Evolutionary conservation across 169 alveolate species (phyloP), one percentile per base, ranked within the genome.

Genomic region (Eimeria tenella): DNA sequence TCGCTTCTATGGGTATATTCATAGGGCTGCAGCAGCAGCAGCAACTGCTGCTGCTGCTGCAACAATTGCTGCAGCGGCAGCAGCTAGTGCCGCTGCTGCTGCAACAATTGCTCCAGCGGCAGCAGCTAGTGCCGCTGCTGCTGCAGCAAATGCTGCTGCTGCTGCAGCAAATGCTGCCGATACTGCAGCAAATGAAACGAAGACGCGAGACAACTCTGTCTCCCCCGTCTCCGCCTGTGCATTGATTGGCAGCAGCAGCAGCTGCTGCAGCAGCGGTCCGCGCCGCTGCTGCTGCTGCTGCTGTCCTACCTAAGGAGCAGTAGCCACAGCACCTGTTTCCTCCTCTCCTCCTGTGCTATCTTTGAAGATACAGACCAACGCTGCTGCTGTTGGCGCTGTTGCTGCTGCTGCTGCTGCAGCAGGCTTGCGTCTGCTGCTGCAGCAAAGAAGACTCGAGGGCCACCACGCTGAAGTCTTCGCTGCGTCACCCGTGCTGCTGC

Each of bases 401-500:
- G 75, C 75, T 65, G 23, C 75, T 1, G 75, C 75, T 65, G 75
- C 75, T 65, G 21, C 75, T n/a, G 75, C 75, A 19, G 21, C 11
- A 7, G 23, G 11, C 3, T n/a, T 13, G 75, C 23, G 49, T 19
- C 75, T 65, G 75, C 75, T 65, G 23, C 17, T 13, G 75, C 42
- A 65, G 75, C 75, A 65, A 31, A 13, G 17, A 19, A 21, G 17
- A 19, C 49, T 21, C 75, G 21, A 65, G 75, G 75, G 21, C 15
- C 17, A 21, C 17, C 23, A 65, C 75, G 11, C 17, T 13, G 8
- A 6, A 31, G 42, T 31, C 42, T 31, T 31, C 42, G 42, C 42
- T 31, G 42, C 42, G 42, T 31, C 42, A 31, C 42, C 42, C 42
- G 42, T 31, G 42, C 42, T 31, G 42, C 42, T 31, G 42, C 42